Evolutionary conservation across 2,329 filamentous ascomycete genomes (phyloP), one percentile per base, ranked within the genome.

Genomic region (Pyrenochaeta sp.): DNA sequence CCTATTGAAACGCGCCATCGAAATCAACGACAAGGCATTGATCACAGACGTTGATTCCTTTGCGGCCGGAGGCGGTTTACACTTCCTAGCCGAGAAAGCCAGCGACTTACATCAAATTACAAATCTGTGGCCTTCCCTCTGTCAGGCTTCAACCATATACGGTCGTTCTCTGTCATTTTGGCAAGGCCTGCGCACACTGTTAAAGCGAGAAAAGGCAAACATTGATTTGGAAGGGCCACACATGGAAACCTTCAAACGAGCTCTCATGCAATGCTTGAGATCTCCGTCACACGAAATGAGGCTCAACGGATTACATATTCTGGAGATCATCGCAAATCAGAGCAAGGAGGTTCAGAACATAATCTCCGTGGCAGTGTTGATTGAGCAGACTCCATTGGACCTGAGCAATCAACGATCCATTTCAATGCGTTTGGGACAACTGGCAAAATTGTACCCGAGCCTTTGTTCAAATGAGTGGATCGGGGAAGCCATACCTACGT

Each of bases 341-440:
- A 72, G 65, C 24, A 77, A 80, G 39, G 76, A 80, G 47, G 72
- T 78, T 31, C 72, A 77, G 4, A 74, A 82, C 20, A 74, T 77
- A 6, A 71, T 89, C 17, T 74, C 76, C 6, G 79, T 84, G 6
- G 93, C 96, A 73, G 79, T 92, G 11, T 81, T 90, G 51, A 84
- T 92, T 11, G 92, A 97, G 68, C 82, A 90, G 51, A 89, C 86
- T 5, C 85, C 89, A 0, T 73, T 96, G n/a, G 83, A 82, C 32
- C 77, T 96, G 3, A 83, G 92, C 43, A 90, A 87, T 35, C 82
- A 85, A 36, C 83, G 94, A 42, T 83, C 84, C 13, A 83, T 96
- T 22, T 87, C 89, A 2, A 95, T 96, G 82, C 85, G 93, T 51
- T 81, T 96, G 40, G 87, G 93, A 32, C 91, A 90, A 61, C 79